These are phyloP conservation scores for Fusarium austroafricanum DNA, from an alignment of 2,329 filamentous ascomycete genomes.

Conservation along the genomic window DNA sequence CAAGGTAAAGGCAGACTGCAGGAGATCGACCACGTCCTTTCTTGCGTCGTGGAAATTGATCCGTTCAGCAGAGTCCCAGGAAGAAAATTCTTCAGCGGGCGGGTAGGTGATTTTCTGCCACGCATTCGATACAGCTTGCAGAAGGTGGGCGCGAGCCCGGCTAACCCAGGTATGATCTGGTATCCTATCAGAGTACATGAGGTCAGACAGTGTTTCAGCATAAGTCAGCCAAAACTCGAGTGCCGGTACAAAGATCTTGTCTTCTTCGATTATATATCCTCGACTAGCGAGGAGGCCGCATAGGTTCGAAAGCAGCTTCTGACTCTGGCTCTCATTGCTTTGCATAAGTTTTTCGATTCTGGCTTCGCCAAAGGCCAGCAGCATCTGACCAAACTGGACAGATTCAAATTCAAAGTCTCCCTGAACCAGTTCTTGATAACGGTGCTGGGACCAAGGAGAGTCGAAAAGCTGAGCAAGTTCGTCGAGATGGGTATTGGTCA, in stretches of 20 bases:
- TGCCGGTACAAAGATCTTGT: slow-evolving; percentile 78
- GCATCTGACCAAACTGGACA: slow-evolving; percentile 72
- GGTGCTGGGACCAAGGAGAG: slow-evolving; percentile 67
- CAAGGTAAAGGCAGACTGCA: slow-evolving; percentile 76
- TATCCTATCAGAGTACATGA: slow-evolving; percentile 62
- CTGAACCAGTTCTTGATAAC: slow-evolving; percentile 65
- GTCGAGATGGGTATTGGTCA: slow-evolving; percentile 68
- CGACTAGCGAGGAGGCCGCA: slow-evolving; percentile 73
- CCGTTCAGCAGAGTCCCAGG: slow-evolving; percentile 77
- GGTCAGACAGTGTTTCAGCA: slow-evolving; percentile 74
- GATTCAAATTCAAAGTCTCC: slow-evolving; percentile 73
- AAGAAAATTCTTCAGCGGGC: slow-evolving; percentile 63
- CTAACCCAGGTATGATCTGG: slow-evolving; percentile 66
- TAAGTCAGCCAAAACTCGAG: slow-evolving; percentile 87
- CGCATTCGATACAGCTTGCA: slow-evolving; percentile 73
- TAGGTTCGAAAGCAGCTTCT: slow-evolving; percentile 67
- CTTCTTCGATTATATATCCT: slow-evolving; percentile 76
- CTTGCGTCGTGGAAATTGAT: slow-evolving; percentile 77
- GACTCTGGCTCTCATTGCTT: slow-evolving; percentile 60
- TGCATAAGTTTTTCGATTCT: slow-evolving; percentile 70
- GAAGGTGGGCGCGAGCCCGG: slow-evolving; percentile 68
- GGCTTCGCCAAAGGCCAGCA: slow-evolving; percentile 76
- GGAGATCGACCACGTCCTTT: slow-evolving; percentile 81
- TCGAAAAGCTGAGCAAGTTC: slow-evolving; percentile 69
- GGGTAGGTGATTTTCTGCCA: slow-evolving; percentile 79